phyloP scores from a whole-genome alignment of 768 basidiomycete species.

The Boletus fagicola region DNA sequence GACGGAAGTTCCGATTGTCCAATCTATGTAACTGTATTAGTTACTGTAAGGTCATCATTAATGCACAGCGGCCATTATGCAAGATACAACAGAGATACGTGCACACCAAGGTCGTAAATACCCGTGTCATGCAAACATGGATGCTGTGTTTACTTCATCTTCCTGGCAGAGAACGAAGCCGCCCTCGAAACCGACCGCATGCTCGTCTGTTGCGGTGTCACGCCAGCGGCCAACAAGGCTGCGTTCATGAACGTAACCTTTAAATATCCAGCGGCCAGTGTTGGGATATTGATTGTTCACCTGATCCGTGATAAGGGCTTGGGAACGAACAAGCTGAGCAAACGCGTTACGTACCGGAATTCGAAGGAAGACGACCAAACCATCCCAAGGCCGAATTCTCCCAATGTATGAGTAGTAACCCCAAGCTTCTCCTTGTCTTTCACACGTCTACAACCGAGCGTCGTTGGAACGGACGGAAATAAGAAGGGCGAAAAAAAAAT shows the following conservation, averaged over 20 bases:
- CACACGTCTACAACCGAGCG: constrained; percentile 36
- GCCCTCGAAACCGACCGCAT: constrained; percentile 48
- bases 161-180: constrained; percentile 44
- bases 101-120: constrained; percentile 16
- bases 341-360: constrained; percentile 38
- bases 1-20: neutral
- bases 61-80: constrained; percentile 13
- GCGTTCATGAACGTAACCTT: constrained; percentile 48
- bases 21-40: constrained; percentile 8
- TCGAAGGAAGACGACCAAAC: constrained; percentile 45
- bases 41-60: constrained; percentile 15
- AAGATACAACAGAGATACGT: constrained; percentile 13
- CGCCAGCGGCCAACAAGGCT: constrained; percentile 57
- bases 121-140: constrained; percentile 16
- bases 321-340: constrained; percentile 1
- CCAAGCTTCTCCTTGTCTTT: constrained; percentile 48
- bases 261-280: constrained; percentile 49
- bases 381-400: constrained; percentile 53
- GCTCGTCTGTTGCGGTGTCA: constrained; percentile 42
- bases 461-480: neutral
- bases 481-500: no score
- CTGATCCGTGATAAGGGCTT: constrained; percentile 28
- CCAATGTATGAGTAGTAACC: constrained; percentile 46
- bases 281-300: constrained; percentile 30
- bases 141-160: constrained; percentile 22